Evolutionary conservation across 129 eudicot species (phyloP), one percentile per base, ranked within the genome.

Genomic region (Pulicaria dysenterica): DNA sequence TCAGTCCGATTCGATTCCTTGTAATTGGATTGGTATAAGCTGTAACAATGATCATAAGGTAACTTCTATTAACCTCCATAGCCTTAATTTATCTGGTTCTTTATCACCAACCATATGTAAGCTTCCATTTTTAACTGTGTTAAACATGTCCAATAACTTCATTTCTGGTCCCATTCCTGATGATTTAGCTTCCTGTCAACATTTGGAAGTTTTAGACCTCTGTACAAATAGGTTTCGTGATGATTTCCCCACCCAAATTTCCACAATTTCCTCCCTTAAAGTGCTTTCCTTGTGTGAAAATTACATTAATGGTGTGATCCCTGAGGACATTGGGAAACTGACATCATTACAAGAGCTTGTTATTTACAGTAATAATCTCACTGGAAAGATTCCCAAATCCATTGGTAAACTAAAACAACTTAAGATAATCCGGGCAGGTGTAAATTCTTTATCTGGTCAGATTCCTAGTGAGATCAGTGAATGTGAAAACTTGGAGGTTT

Each of bases 321-420:
- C 95, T 12, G 76, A 83, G 71, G 95, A 85, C 46, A 83, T 85
- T 77, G 91, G 89, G 62, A 69, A 85, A 8, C 56, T 91, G 58
- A 12, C 57, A 24, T 73, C 70, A 6, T 85, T 91, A 51, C 85
- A 84, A 78, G 97, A 91, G 86, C 89, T 91, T 77, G 91, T 85
- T 61, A 58, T 88, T 69, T 85, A 91, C 58, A 87, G 95, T 80
- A 91, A 87, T 79, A 91, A 91, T 74, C 87, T 91, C 59, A 91
- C 97, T 6, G 97, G 97, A 64, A 62, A 48, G 54, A 88, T 91
- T 19, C 95, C 97, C 55, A 58, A 81, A 5, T 85, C 97, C 62
- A 64, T 88, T 42, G 82, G 91, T 17, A 74, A 55, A 40, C 50
- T 91, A 78, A 77, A 87, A 72, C 67, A 71, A 55, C 91, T 91